Percentiles rank a stretch among this genome's conserved stretches.
Conservation (phyloP, 2,329 filamentous ascomycete genomes). For the Bipolaris oryzae region DNA sequence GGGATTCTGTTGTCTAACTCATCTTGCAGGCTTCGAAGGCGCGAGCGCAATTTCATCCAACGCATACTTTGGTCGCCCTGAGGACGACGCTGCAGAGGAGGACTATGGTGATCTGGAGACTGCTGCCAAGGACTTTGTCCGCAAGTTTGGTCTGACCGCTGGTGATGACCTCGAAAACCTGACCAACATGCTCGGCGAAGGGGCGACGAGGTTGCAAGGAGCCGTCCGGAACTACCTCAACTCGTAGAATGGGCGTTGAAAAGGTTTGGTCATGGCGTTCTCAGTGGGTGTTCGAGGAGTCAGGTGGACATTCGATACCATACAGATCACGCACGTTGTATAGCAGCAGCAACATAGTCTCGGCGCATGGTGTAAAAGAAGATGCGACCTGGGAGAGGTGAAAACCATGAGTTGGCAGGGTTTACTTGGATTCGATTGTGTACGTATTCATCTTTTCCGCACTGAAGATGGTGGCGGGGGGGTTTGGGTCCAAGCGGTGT, state of each 20-base stretch:
- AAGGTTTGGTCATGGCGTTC: neutral
- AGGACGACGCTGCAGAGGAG: slow-evolving; percentile 73
- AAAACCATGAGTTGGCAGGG: neutral
- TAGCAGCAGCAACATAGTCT: neutral
- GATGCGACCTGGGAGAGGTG: neutral
- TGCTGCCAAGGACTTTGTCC: slow-evolving; percentile 95
- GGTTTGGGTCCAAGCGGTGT: slow-evolving; percentile 3
- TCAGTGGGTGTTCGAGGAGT: neutral
- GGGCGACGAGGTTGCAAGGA: slow-evolving; percentile 79
- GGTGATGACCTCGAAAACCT: slow-evolving; percentile 95
- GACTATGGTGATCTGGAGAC: slow-evolving; percentile 88
- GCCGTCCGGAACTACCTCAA: slow-evolving; percentile 50
- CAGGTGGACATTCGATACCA: neutral
- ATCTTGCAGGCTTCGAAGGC: slow-evolving; percentile 76
- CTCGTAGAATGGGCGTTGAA: slow-evolving; percentile 35
- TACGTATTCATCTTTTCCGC: neutral
- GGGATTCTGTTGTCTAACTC: slow-evolving; percentile 6
- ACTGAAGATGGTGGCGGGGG: neutral
- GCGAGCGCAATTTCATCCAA: slow-evolving; percentile 93
- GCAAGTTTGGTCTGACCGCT: slow-evolving; percentile 93
- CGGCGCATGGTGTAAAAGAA: slow-evolving; percentile 4
- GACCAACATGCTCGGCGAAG: slow-evolving; percentile 81
- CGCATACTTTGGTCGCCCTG: slow-evolving; percentile 93
- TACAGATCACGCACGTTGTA: neutral
- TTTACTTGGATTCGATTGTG: neutral